Evolutionary conservation across 1,139 yeast species (phyloP).

Genomic region (Yamadazyma triangularis): DNA sequence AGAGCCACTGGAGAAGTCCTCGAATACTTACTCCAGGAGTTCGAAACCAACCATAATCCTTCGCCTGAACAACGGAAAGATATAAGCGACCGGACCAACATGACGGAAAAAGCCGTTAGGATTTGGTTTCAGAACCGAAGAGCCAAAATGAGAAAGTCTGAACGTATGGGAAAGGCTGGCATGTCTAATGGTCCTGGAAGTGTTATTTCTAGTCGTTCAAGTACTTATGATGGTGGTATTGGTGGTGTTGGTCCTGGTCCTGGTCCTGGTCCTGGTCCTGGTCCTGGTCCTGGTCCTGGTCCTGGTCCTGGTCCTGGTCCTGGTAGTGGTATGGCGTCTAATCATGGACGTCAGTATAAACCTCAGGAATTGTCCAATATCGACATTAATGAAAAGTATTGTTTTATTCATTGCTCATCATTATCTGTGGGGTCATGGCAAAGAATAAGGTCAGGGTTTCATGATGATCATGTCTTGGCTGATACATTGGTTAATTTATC

Average conservation of each 20-base stretch:
- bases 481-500: constrained; percentile 54
- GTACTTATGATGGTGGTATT: constrained; percentile 16
- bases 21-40: constrained; percentile 63
- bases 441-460: constrained; percentile 60
- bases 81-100: constrained; percentile 70
- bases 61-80: constrained; percentile 62
- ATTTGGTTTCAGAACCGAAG: constrained; percentile 95
- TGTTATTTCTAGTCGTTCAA: constrained; percentile 18
- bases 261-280: no score
- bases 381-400: constrained; percentile 56
- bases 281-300: no score
- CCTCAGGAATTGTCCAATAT: no score
- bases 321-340: no score
- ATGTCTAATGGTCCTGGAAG: constrained; percentile 4
- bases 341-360: no score
- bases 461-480: constrained; percentile 36
- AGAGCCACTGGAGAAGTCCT: constrained; percentile 86
- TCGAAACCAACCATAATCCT: constrained; percentile 69
- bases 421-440: constrained; percentile 79
- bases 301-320: no score
- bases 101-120: constrained; percentile 89
- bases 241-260: not conserved
- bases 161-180: constrained; percentile 33
- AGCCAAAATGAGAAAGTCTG: constrained; percentile 69
- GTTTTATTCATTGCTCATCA: constrained; percentile 61